Base-by-base conservation (phyloP, 345 rosid species). In the Hevea brasiliensis region DNA sequence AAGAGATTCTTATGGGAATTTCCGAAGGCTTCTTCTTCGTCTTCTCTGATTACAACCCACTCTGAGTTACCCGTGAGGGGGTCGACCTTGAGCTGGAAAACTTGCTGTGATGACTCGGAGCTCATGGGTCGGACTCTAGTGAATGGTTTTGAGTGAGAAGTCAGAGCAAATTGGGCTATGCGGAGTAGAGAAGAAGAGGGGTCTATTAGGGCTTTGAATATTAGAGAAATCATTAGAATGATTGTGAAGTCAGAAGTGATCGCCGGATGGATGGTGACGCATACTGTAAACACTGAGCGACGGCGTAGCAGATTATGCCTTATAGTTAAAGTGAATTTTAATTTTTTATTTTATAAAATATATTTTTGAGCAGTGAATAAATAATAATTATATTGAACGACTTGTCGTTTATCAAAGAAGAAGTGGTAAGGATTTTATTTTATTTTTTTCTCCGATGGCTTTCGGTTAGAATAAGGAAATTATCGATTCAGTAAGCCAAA, bases 11-110 rank as follows among this genome's bases (percentile, higher is more conserved):
- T 65, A 58, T 81, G 77, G 70, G 80, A 64, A 68, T 17, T 66
- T 71, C 81, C 6, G 68, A 67, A 54, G 54, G 62, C n/a, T 29
- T 81, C 88, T 32, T 70, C 69, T 50, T 80, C 86, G 17, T 61
- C 70, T n/a, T 89, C 87, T 41, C 81, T 83, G 73, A 87, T 83
- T 84, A 89, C 76, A 68, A 89, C 74, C 91, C 94, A 89, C 66
- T 89, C 91, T 44, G 90, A 84, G 72, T 85, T 81, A 8, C 94
- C 94, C 47, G 91, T 83, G 78, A 87, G 84, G 3, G 91, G 87
- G 74, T 89, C 82, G 68, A 82, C 71, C 66, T 78, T 89, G 74
- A 87, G 89, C 78, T 89, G 91, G 87, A 89, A 83, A 48, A 86
- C 23, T 51, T 82, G 81, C 55, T 74, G 89, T 40, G 82, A 47